phyloP scores from a whole-genome alignment of 495 filamentous ascomycete genomes.

The Amniculicola lignicola region DNA sequence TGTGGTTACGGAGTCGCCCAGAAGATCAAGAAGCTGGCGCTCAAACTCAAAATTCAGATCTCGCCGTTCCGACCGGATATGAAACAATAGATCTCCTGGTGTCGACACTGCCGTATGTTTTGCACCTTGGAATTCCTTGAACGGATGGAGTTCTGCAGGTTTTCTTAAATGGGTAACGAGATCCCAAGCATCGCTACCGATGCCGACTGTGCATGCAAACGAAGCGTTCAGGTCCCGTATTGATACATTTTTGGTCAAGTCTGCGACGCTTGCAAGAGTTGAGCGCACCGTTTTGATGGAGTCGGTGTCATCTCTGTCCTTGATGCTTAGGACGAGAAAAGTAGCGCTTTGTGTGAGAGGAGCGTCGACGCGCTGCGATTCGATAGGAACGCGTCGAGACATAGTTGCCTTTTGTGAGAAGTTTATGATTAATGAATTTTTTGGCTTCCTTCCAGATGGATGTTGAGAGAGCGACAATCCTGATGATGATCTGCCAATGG shows the following conservation, averaged over 20 bases:
- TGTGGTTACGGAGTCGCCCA: constrained; percentile 48
- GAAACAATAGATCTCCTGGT: constrained; percentile 56
- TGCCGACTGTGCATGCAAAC: constrained; percentile 55
- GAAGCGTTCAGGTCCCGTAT: constrained; percentile 50
- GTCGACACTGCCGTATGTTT: constrained; percentile 44
- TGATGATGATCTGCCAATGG: too few relatives aligned
- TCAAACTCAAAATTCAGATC: constrained; percentile 59
- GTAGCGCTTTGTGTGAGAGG: constrained; percentile 52
- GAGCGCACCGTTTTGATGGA: constrained; percentile 46
- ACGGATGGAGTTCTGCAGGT: constrained; percentile 54
- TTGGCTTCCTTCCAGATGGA: too few relatives aligned
- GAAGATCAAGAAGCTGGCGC: constrained; percentile 49
- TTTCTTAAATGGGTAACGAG: constrained; percentile 45
- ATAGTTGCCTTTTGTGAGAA: constrained; percentile 3
- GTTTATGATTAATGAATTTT: too few relatives aligned
- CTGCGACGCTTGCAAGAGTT: constrained; percentile 45
- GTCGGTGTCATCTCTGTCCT: constrained; percentile 28
- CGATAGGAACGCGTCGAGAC: constrained; percentile 40
- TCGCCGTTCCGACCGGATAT: constrained; percentile 56
- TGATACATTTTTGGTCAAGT: constrained; percentile 54
- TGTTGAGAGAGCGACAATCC: too few relatives aligned
- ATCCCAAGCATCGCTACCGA: constrained; percentile 53
- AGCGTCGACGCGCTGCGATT: constrained; percentile 49
- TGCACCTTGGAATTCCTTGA: constrained; percentile 46
- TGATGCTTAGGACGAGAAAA: constrained; percentile 51